phyloP scores from a whole-genome alignment of 495 filamentous ascomycete genomes.

The Parachaetomium inaequale region DNA sequence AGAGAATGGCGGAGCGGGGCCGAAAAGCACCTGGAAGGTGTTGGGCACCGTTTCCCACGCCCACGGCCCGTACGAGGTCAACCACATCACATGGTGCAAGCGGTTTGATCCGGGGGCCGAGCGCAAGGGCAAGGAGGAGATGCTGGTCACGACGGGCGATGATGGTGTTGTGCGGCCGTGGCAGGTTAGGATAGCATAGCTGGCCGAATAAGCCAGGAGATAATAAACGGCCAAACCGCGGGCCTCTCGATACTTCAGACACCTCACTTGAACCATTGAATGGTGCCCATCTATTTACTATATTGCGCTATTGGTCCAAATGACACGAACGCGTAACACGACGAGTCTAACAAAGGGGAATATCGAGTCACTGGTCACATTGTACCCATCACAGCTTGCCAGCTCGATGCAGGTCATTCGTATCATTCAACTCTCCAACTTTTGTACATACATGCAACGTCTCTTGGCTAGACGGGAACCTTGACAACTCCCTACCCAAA shows the following conservation, averaged over 20 bases:
- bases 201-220: neutral
- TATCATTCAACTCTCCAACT: neutral
- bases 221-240: neutral
- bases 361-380: too few relatives aligned
- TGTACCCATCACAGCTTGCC: neutral
- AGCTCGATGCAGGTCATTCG: neutral
- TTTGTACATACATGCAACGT: constrained; percentile 4
- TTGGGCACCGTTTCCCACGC: constrained; percentile 62
- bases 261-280: neutral
- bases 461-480: neutral
- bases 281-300: too few relatives aligned
- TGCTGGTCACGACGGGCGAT: constrained; percentile 75
- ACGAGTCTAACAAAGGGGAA: neutral
- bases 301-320: too few relatives aligned
- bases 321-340: too few relatives aligned
- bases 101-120: constrained; percentile 53
- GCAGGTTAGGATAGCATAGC: constrained; percentile 38
- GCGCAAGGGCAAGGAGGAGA: constrained; percentile 57
- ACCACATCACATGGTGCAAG: constrained; percentile 78
- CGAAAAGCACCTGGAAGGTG: constrained; percentile 61
- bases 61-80: constrained; percentile 90
- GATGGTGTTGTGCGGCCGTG: constrained; percentile 75
- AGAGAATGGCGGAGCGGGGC: constrained; percentile 8
- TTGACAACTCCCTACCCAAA: neutral
- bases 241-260: neutral